A percentile compares a stretch with the other conserved stretches of the same genome.
These are phyloP conservation scores for Aspergillus sclerotioniger DNA, from an alignment of 495 filamentous ascomycete genomes.

Conservation along the genomic window DNA sequence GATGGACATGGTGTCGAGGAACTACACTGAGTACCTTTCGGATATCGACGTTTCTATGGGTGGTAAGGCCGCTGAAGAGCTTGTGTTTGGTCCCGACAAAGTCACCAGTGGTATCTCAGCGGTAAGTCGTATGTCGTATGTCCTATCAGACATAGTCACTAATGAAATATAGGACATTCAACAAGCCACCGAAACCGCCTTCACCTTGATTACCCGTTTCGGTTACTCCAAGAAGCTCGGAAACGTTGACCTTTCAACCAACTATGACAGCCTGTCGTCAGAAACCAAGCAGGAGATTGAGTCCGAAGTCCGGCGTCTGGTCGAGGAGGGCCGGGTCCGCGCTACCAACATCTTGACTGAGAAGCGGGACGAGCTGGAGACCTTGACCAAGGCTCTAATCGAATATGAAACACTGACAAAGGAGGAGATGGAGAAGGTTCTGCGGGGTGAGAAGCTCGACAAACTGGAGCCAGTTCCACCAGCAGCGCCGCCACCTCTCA, in stretches of 20 bases:
- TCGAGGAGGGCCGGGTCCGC: conserved; percentile 77
- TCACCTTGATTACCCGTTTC: conserved; percentile 77
- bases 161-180: conserved; percentile 67
- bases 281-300: conserved; percentile 85
- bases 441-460: conserved; percentile 80
- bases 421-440: conserved; percentile 84
- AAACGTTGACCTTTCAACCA: conserved; percentile 78
- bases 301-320: conserved; percentile 74
- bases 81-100: conserved; percentile 82
- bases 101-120: conserved; percentile 79
- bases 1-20: conserved; percentile 82
- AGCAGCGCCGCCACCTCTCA: conserved; percentile 40
- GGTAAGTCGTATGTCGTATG: conserved; percentile 48
- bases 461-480: conserved; percentile 45
- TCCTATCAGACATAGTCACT: conserved; percentile 4
- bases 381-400: conserved; percentile 81
- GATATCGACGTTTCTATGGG: conserved; percentile 82
- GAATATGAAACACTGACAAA: conserved; percentile 90
- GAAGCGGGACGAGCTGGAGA: conserved; percentile 78
- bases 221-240: conserved; percentile 90
- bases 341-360: conserved; percentile 67
- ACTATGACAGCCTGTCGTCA: conserved; percentile 76
- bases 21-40: conserved; percentile 66
- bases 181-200: conserved; percentile 73
- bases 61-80: conserved; percentile 91